Conservation (phyloP, 495 filamentous ascomycete genomes). For the Lasiosphaeris hirsuta region DNA sequence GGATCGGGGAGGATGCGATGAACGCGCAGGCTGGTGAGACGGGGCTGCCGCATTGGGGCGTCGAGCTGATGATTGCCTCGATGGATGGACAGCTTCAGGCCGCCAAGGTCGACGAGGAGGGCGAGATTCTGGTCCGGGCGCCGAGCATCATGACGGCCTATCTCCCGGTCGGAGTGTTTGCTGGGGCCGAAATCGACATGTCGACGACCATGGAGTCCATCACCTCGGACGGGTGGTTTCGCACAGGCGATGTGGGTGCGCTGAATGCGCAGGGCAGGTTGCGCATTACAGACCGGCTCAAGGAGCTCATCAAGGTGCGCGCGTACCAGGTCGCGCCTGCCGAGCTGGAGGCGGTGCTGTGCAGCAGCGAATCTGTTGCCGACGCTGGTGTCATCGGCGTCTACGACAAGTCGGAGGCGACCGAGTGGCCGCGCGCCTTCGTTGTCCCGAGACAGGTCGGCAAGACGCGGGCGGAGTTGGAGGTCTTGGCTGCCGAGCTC, state of each 20-base stretch:
- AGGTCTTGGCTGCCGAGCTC: constrained; percentile 35
- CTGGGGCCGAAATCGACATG: constrained; percentile 20
- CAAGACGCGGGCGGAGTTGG: constrained; percentile 54
- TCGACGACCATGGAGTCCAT: constrained; percentile 58
- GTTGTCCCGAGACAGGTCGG: constrained; percentile 42
- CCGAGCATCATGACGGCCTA: constrained; percentile 59
- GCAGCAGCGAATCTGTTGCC: constrained; percentile 51
- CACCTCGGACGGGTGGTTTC: constrained; percentile 57
- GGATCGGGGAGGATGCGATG: constrained; percentile 51
- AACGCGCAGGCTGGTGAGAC: constrained; percentile 58
- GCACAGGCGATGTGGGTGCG: constrained; percentile 65
- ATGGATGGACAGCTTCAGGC: constrained; percentile 39
- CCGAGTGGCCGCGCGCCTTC: constrained; percentile 31
- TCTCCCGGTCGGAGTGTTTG: constrained; percentile 28
- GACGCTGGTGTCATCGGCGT: constrained; percentile 64
- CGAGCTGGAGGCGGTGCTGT: constrained; percentile 65
- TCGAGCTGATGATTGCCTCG: constrained; percentile 58
- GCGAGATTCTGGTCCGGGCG: constrained; percentile 58
- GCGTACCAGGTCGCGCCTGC: constrained; percentile 68
- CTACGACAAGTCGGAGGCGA: constrained; percentile 58
- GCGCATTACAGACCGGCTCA: constrained; percentile 71
- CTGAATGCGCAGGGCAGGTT: constrained; percentile 59
- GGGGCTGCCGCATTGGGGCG: constrained; percentile 50
- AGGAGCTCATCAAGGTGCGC: constrained; percentile 77
- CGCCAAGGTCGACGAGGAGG: constrained; percentile 46